Evolutionary conservation across 2,329 filamentous ascomycete species (phyloP).

Genomic region (Colletotrichum sp.): DNA sequence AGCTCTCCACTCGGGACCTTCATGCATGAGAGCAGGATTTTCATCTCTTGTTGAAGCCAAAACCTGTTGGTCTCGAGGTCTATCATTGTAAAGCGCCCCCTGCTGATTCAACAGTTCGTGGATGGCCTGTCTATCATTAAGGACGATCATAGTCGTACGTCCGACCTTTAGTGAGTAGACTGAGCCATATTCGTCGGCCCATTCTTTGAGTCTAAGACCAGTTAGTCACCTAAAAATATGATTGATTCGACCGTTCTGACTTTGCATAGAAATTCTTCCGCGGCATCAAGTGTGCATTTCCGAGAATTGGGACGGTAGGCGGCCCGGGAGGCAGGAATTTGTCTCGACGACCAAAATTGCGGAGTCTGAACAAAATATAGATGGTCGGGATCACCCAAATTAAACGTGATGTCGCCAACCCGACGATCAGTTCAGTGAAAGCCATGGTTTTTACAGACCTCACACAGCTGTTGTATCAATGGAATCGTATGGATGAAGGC

Average conservation of each 20-base stretch:
- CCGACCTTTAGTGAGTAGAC: conserved; percentile 49
- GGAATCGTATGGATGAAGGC: not conserved
- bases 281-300: conserved; percentile 37
- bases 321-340: conserved; percentile 32
- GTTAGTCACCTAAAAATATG: not conserved
- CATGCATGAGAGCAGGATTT: conserved; percentile 41
- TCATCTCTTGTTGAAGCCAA: not conserved
- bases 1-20: conserved; percentile 48
- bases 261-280: conserved; percentile 2
- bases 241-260: not conserved
- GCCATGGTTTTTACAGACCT: not conserved
- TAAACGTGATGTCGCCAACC: not conserved
- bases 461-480: not conserved
- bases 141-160: conserved; percentile 41
- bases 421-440: not conserved
- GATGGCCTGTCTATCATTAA: conserved; percentile 42
- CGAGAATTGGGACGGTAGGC: conserved; percentile 44
- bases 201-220: conserved; percentile 43
- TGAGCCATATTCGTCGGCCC: conserved; percentile 46
- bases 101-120: conserved; percentile 51
- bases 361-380: not conserved
- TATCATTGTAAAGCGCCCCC: conserved; percentile 44
- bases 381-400: not conserved
- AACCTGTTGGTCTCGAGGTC: conserved; percentile 32
- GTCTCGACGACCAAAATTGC: conserved; percentile 1